Evolutionary conservation across 805 yeast genomes (phyloP), one percentile per base, ranked within the genome.

Genomic region (Saccharomycodes ludwigii): DNA sequence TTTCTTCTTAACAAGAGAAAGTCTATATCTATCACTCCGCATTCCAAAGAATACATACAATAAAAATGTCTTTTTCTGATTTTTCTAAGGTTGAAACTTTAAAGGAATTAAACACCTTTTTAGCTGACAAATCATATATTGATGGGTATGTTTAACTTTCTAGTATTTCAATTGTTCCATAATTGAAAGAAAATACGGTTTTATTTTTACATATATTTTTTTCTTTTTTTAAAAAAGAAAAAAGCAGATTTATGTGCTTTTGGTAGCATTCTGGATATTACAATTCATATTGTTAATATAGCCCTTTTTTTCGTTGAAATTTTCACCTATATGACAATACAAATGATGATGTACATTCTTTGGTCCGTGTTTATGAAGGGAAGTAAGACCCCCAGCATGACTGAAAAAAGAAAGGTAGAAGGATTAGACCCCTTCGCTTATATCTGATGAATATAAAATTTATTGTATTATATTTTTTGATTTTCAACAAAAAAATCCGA

Each of bases 281-380:
- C 7, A n/a, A 27, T 16, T 10, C 4, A 8, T 27, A 21, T 11
- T 24, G n/a, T n/a, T n/a, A n/a, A n/a, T n/a, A n/a, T n/a, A n/a
- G 13, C 16, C 15, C 26, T 8, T 24, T 15, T 10, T 17, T 10
- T n/a, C 15, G 15, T 24, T 24, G 26, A 24, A 24, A n/a, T 24
- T 27, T 11, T 20, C n/a, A n/a, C n/a, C n/a, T n/a, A n/a, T n/a
- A n/a, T n/a, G n/a, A n/a, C n/a, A 23, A 18, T 36, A 34, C 40
- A 41, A 34, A 69, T 76, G 83, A 76, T 79, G 85, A 79, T 63
- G 65, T 54, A 56, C 52, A 68, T 77, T 47, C 51, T 47, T 46
- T 81, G 93, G 93, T 81, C 93, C 93, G 86, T 81, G 93, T 82
- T 82, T 78, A 78, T 73, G 94, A 83, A 81, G 85, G 76, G 93